These are phyloP conservation scores for Gossypium turneri DNA, from an alignment of 345 rosid genomes.

Conservation along the genomic window DNA sequence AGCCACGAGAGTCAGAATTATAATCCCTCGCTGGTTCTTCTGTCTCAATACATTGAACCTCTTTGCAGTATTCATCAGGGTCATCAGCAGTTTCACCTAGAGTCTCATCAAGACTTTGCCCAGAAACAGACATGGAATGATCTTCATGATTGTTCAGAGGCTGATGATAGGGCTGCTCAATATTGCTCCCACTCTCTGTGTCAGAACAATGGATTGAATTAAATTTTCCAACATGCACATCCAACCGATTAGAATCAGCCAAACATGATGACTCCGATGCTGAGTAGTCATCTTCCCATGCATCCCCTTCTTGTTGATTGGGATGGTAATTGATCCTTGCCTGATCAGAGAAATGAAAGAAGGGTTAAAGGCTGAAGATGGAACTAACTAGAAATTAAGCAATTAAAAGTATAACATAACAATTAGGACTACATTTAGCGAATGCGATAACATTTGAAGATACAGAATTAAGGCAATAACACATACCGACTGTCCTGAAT, in stretches of 20 bases:
- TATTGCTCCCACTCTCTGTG: conserved; percentile 43
- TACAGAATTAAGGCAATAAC: background rate
- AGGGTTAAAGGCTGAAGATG: conserved; percentile 14
- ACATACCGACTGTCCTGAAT: conserved; percentile 48
- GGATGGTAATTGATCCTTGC: conserved; percentile 33
- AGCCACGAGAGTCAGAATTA: conserved; percentile 26
- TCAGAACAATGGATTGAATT: conserved; percentile 24
- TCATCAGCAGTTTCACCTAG: conserved; percentile 31
- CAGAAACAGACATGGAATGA: conserved; percentile 46
- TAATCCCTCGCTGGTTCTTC: conserved; percentile 41
- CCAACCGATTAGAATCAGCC: conserved; percentile 26
- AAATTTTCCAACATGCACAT: conserved; percentile 19
- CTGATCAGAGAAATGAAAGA: conserved; percentile 34
- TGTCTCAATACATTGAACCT: conserved; percentile 75
- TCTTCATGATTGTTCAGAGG: conserved; percentile 27
- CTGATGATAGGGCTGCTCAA: conserved; percentile 28
- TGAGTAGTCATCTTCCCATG: conserved; percentile 69
- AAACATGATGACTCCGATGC: conserved; percentile 58
- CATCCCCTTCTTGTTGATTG: conserved; percentile 31
- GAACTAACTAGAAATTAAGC: background rate
- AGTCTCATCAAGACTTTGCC: conserved; percentile 33
- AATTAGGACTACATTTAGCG: background rate
- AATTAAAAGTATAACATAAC: background rate
- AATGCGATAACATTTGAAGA: background rate
- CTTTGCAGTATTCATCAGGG: conserved; percentile 78